Percentiles rank a stretch among this genome's conserved stretches.
Conservation (phyloP, 2,329 filamentous ascomycete species). For the Westerdykella ornata region DNA sequence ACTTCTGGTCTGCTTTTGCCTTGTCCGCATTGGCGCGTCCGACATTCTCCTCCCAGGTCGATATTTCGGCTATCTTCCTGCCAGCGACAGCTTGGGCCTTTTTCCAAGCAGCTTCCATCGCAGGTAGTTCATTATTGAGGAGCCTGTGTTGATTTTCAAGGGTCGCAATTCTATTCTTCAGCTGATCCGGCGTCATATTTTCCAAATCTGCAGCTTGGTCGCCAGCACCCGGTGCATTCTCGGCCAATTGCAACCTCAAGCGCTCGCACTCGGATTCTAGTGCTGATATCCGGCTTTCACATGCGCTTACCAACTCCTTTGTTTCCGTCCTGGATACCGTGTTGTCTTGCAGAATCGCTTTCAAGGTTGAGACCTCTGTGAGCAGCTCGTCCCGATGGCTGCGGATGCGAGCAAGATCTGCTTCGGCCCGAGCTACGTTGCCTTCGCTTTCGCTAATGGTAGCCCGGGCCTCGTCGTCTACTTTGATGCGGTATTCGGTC, state of each 20-base stretch:
- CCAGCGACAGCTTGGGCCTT: constrained; percentile 77
- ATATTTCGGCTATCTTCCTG: constrained; percentile 77
- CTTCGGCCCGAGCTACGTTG: constrained; percentile 71
- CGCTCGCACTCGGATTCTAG: constrained; percentile 78
- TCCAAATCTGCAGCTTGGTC: constrained; percentile 44
- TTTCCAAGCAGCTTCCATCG: constrained; percentile 86
- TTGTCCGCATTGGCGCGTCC: constrained; percentile 75
- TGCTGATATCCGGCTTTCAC: constrained; percentile 71
- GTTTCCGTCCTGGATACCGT: constrained; percentile 63
- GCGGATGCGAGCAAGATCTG: constrained; percentile 78
- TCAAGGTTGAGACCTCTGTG: constrained; percentile 73
- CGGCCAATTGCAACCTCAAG: constrained; percentile 52
- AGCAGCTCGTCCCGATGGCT: constrained; percentile 77
- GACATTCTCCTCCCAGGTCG: constrained; percentile 69
- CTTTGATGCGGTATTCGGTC: constrained; percentile 68
- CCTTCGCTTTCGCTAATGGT: constrained; percentile 72
- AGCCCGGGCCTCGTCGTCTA: constrained; percentile 72
- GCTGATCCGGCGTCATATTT: constrained; percentile 59
- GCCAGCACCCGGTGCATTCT: constrained; percentile 25
- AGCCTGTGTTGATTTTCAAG: constrained; percentile 74
- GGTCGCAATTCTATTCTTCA: constrained; percentile 66
- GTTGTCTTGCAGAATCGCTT: constrained; percentile 71
- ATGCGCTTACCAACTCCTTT: constrained; percentile 71
- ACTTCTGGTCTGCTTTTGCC: constrained; percentile 94
- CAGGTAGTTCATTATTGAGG: constrained; percentile 79